These are phyloP conservation scores for Populus davidiana DNA, from an alignment of 345 rosid genomes.

Conservation along the genomic window DNA sequence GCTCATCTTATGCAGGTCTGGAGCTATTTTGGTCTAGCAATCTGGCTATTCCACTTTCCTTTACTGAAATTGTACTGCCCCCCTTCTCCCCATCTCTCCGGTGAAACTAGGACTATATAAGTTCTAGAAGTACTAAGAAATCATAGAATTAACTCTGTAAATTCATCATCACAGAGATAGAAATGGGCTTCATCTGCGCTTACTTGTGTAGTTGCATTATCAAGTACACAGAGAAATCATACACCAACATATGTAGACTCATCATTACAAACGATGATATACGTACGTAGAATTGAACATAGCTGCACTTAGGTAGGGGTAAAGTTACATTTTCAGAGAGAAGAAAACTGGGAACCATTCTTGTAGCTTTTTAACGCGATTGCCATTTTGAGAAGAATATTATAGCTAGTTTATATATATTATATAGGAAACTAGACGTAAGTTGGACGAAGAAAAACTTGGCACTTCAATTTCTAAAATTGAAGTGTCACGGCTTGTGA, in stretches of 20 bases:
- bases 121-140: neutral
- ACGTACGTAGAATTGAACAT: neutral
- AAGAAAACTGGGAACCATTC: no score
- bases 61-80: neutral
- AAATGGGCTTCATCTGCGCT: slow-evolving; percentile 1
- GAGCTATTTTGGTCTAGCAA: neutral
- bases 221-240: neutral
- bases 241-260: neutral
- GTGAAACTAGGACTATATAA: neutral
- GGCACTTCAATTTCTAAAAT: neutral
- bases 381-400: slow-evolving; percentile 1
- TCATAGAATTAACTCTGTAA: neutral
- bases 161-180: neutral
- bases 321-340: no score
- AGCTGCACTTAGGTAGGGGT: neutral
- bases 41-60: neutral
- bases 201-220: slow-evolving; percentile 11
- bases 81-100: neutral
- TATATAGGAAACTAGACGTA: neutral
- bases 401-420: neutral
- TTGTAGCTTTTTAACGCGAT: neutral
- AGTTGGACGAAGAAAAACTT: neutral
- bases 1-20: neutral
- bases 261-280: neutral
- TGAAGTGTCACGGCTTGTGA: slow-evolving; percentile 45